Conservation (phyloP, 2,329 filamentous ascomycete species). For the Pestalotiopsis sp. region DNA sequence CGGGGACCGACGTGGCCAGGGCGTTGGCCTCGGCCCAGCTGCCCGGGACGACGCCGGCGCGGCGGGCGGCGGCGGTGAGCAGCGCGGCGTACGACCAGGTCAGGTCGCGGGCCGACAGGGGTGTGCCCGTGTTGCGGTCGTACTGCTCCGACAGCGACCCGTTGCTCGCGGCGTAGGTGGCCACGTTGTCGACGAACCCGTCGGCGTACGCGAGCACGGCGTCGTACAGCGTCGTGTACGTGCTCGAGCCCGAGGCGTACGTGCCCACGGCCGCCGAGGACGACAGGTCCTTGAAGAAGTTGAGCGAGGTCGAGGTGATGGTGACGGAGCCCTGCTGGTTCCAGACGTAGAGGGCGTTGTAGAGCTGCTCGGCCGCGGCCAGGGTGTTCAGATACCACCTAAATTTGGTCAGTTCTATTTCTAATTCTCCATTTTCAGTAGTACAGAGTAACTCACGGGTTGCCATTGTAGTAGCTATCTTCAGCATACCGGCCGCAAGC, state of each 20-base stretch:
- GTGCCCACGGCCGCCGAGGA: slow-evolving; percentile 63
- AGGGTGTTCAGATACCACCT: slow-evolving; percentile 78
- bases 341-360: slow-evolving; percentile 76
- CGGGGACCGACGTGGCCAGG: slow-evolving; percentile 49
- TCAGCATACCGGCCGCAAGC: slow-evolving; percentile 71
- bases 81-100: slow-evolving; percentile 52
- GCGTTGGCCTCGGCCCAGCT: slow-evolving; percentile 53
- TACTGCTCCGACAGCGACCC: slow-evolving; percentile 74
- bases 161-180: slow-evolving; percentile 61
- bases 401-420: slow-evolving; percentile 16
- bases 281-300: slow-evolving; percentile 72
- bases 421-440: no score
- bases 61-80: slow-evolving; percentile 62
- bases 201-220: slow-evolving; percentile 63
- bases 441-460: slow-evolving; percentile 50
- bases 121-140: slow-evolving; percentile 52
- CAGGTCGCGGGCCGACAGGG: slow-evolving; percentile 65
- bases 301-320: slow-evolving; percentile 65
- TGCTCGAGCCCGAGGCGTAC: slow-evolving; percentile 51
- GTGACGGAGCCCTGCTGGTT: slow-evolving; percentile 63
- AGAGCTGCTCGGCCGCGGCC: slow-evolving; percentile 79
- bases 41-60: slow-evolving; percentile 56
- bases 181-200: slow-evolving; percentile 64
- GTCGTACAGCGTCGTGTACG: slow-evolving; percentile 57
- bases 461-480: slow-evolving; percentile 76